These are phyloP conservation scores for Tricholoma saponaceum DNA, from an alignment of 768 basidiomycete species.

Conservation along the genomic window DNA sequence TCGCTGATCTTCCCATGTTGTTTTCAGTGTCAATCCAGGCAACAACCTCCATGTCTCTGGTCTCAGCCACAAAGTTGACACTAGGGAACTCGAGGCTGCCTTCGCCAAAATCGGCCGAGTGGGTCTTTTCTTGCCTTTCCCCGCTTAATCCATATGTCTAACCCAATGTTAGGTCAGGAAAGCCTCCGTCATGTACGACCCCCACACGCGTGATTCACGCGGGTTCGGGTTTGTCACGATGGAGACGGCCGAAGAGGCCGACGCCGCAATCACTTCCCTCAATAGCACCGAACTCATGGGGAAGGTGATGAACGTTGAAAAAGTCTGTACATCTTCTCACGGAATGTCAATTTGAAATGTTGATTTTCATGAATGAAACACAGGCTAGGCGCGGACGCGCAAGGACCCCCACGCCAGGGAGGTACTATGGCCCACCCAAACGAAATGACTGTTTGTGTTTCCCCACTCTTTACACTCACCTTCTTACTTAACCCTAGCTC, in stretches of 20 bases:
- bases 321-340: constrained; percentile 38
- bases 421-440: constrained; percentile 93
- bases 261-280: constrained; percentile 82
- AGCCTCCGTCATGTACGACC: constrained; percentile 70
- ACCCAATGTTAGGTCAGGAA: constrained; percentile 54
- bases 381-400: constrained; percentile 89
- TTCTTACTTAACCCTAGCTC: constrained; percentile 3
- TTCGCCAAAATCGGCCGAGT: constrained; percentile 90
- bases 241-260: constrained; percentile 78
- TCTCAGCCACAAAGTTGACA: constrained; percentile 59
- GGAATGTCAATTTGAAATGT: background rate
- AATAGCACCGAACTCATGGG: constrained; percentile 85
- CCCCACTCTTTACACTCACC: background rate
- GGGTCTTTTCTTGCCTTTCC: constrained; percentile 22
- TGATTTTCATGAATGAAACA: background rate
- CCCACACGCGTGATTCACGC: constrained; percentile 63
- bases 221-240: constrained; percentile 81
- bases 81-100: constrained; percentile 80
- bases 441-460: constrained; percentile 55
- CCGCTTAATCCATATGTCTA: background rate
- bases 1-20: constrained; percentile 21
- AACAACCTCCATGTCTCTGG: constrained; percentile 65
- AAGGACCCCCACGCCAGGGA: constrained; percentile 88
- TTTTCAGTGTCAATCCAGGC: constrained; percentile 53
- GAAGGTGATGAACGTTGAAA: constrained; percentile 85